Conservation (phyloP, 768 basidiomycete species). For the Leccinum pellstonianum region DNA sequence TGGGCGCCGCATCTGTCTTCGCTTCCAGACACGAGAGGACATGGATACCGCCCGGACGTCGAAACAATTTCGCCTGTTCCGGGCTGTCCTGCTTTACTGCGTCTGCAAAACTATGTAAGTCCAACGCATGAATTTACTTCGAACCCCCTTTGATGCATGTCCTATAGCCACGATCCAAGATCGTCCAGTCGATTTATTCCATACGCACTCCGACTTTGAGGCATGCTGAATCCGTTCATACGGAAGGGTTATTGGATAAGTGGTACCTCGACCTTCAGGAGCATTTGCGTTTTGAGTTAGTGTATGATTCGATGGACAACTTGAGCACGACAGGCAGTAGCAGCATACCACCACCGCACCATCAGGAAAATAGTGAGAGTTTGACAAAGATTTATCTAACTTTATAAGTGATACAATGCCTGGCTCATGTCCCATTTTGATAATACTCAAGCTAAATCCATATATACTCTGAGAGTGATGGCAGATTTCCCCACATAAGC, state of each 20-base stretch:
- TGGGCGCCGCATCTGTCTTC: conserved; percentile 45
- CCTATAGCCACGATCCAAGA: conserved; percentile 68
- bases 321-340: conserved; percentile 20
- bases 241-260: conserved; percentile 68
- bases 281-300: conserved; percentile 63
- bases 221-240: conserved; percentile 51
- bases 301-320: conserved; percentile 37
- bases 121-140: not conserved
- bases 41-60: conserved; percentile 24
- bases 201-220: conserved; percentile 55
- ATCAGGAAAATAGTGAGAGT: too few species aligned
- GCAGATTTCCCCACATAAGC: too few species aligned
- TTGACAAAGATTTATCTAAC: too few species aligned
- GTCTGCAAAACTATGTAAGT: conserved; percentile 65
- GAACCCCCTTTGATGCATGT: conserved; percentile 7
- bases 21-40: conserved; percentile 33
- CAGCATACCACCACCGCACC: conserved; percentile 50
- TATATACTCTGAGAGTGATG: too few species aligned
- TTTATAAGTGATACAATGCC: too few species aligned
- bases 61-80: conserved; percentile 34
- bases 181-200: conserved; percentile 71
- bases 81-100: conserved; percentile 78
- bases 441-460: too few species aligned
- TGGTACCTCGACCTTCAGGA: conserved; percentile 74
- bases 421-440: too few species aligned